Percentiles rank a stretch among this genome's conserved stretches.
Conservation (phyloP, 768 basidiomycete genomes). For the Macrolepiota dolichaula region DNA sequence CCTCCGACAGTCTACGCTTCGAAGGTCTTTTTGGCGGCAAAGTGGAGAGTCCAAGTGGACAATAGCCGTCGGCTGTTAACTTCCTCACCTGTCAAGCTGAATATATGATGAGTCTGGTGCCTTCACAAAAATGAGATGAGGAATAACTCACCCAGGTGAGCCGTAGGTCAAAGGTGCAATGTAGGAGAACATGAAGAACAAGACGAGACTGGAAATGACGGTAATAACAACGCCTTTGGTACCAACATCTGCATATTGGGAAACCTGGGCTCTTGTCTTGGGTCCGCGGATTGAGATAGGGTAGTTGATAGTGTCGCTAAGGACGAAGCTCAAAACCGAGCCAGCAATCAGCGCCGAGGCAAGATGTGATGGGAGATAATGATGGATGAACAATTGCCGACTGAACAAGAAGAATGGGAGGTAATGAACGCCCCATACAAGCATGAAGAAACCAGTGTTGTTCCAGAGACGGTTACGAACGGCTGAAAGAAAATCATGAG, state of each 20-base stretch:
- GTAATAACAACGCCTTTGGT: slow-evolving; percentile 69
- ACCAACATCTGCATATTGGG: slow-evolving; percentile 71
- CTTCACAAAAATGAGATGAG: neutral
- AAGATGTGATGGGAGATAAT: slow-evolving; percentile 96
- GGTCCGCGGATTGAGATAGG: slow-evolving; percentile 80
- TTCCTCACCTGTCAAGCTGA: slow-evolving; percentile 77
- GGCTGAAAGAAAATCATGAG: slow-evolving; percentile 41
- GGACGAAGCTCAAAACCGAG: slow-evolving; percentile 83
- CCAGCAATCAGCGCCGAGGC: slow-evolving; percentile 92
- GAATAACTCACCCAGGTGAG: slow-evolving; percentile 80
- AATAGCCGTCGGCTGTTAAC: slow-evolving; percentile 84
- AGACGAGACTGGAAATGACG: slow-evolving; percentile 49
- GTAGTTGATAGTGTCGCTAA: slow-evolving; percentile 89
- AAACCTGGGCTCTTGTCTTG: slow-evolving; percentile 51
- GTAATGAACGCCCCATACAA: slow-evolving; percentile 95
- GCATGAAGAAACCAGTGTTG: slow-evolving; percentile 91
- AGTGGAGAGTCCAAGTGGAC: slow-evolving; percentile 92
- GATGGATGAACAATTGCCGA: slow-evolving; percentile 95
- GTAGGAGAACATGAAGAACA: slow-evolving; percentile 70
- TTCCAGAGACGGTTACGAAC: slow-evolving; percentile 94
- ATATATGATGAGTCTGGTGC: slow-evolving; percentile 14
- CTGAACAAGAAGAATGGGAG: slow-evolving; percentile 97
- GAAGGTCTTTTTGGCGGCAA: slow-evolving; percentile 65
- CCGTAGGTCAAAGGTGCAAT: slow-evolving; percentile 93
- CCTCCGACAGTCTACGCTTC: slow-evolving; percentile 27